Base-by-base conservation (phyloP, 2,329 filamentous ascomycete species). In the Fonsecaea nubica region DNA sequence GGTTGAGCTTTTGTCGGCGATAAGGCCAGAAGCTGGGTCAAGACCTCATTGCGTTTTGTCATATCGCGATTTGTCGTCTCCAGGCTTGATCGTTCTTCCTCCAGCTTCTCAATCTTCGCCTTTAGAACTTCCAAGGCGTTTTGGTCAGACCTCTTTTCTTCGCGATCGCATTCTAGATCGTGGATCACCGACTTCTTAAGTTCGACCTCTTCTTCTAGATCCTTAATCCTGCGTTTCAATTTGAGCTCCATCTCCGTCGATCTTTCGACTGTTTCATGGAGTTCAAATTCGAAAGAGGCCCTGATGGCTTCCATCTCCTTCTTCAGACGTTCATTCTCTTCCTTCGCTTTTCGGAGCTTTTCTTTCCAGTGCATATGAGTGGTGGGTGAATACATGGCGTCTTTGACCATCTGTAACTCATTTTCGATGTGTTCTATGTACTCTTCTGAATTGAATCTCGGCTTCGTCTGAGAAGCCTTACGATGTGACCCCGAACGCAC, bases 381-480 rank as follows among this genome's bases (percentile, higher is more conserved):
- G 12, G 68, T 69, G 2, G 81, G 79, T n/a, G 80, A 81, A 38
- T 76, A 78, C 56, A 78, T 72, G 15, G 77, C 75, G 25, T 78
- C 76, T 40, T 83, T 78, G 10, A 78, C 75, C 15, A 78, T 74
- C 18, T 77, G 77, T 30, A 84, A 72, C 68, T 83, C 79, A 21
- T 76, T 74, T 64, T 84, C 82, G 12, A 84, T 78, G 71, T 83
- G 81, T 58, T 83, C 81, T 66, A 84, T 82, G 71, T 84, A 83
- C 63, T 78, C 76, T 32, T 78, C 75, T 9, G 78, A 77, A 65
- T 82, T 80, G 60, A 76, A 78, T 66, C 77, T 79, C 18, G 77
- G 57, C 38, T 67, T 72, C 35, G 63, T 36, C 40, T 65, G 57
- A 65, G 68, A 62, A 40, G 66, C 50, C 62, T 68, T 52, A 21